Evolutionary conservation across 176 grass and related monocot species (phyloP).

Genomic region (Poa pratensis): DNA sequence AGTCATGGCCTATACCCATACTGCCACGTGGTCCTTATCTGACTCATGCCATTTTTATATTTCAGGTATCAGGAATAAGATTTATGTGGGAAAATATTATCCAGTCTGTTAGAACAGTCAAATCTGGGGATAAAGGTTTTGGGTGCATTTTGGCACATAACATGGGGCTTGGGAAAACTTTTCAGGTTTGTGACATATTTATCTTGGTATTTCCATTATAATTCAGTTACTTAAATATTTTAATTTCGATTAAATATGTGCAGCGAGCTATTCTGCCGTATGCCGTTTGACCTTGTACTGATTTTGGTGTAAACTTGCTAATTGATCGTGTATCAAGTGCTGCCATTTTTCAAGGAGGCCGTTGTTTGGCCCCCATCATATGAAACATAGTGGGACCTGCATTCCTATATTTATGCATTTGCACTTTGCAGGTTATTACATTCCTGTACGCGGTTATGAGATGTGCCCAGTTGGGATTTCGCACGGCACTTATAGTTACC

Average conservation of each 20-base stretch:
- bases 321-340: conserved; percentile 8
- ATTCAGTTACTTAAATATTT: conserved; percentile 26
- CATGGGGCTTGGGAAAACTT: conserved; percentile 99
- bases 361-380: conserved; percentile 33
- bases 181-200: conserved; percentile 69
- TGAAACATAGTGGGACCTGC: conserved; percentile 1
- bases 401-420: conserved; percentile 37
- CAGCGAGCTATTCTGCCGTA: not conserved
- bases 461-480: conserved; percentile 67
- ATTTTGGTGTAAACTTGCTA: conserved; percentile 13
- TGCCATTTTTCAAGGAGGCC: not conserved
- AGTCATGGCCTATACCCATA: conserved; percentile 17
- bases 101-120: conserved; percentile 87
- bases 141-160: conserved; percentile 99
- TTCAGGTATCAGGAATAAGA: conserved; percentile 83
- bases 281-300: conserved; percentile 5
- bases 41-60: conserved; percentile 30
- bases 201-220: conserved; percentile 30
- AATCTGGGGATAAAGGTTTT: conserved; percentile 93
- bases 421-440: conserved; percentile 86
- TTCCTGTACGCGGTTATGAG: conserved; percentile 90
- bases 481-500: conserved; percentile 85
- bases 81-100: conserved; percentile 99
- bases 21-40: not conserved
- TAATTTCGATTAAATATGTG: not conserved